Base-by-base conservation (phyloP, 2,329 filamentous ascomycete genomes). In the Neonectria neomacrospora region DNA sequence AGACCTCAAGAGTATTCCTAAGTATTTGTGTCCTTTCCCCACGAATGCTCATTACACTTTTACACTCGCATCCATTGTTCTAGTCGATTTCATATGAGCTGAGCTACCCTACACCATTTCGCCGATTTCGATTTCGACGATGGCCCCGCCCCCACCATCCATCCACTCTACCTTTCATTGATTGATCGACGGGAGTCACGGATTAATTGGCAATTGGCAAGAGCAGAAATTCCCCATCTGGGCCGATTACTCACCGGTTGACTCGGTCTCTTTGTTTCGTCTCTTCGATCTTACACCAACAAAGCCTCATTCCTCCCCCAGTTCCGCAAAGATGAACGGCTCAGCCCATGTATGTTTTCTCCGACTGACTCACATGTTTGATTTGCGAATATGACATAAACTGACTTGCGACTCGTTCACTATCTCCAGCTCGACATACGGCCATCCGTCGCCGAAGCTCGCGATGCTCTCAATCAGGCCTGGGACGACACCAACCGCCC, bases 401-500 rank as follows among this genome's bases (percentile, higher is more conserved):
- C 52, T 57, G 45, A 60, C 45, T 41, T 50, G 48, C 23, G 18
- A 16, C 28, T 48, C 28, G 16, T 20, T 32, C 44, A 26, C 47
- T 6, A n/a, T 34, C 37, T 66, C 34, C 42, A 73, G 71, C 67
- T 73, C 32, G 71, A 73, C 44, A 71, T 73, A 62, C 64, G 71
- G 70, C 71, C 71, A 56, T 70, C 70, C 11, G 67, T 65, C 58
- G 68, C 69, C 59, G 71, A 73, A 65, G 71, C 71, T 67, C 71
- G 71, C 61, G 65, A 72, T 59, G 71, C 71, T 52, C 66, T 65
- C 60, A 68, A 67, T 51, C 67, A 72, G 61, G 63, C 62, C 52
- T 73, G 71, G 69, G 65, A 70, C n/a, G 28, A 65, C 4, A 37
- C 64, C 16, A 71, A 65, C 37, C 67, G 70, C 18, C 78, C 90